Conservation (phyloP, 179 eudicot genomes). For the Silene vulgaris region DNA sequence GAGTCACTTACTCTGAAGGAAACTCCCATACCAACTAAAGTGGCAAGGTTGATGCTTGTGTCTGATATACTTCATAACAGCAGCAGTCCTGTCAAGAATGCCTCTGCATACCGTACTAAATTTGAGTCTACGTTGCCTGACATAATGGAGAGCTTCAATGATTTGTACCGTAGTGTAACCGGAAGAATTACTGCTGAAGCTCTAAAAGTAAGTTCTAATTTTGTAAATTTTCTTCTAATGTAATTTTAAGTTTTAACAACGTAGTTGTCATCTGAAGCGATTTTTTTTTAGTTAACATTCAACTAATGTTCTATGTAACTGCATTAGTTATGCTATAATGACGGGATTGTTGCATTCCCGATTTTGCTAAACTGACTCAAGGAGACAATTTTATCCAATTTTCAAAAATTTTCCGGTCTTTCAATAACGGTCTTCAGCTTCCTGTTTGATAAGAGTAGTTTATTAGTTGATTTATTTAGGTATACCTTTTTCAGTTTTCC, state of each 20-base stretch:
- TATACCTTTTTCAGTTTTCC: neutral
- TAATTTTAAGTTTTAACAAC: neutral
- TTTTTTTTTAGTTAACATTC: neutral
- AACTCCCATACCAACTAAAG: slow-evolving; percentile 99
- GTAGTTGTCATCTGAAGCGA: neutral
- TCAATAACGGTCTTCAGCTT: neutral
- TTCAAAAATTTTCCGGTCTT: neutral
- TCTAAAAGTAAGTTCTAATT: slow-evolving; percentile 56
- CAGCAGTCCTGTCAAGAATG: slow-evolving; percentile 96
- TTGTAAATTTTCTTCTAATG: neutral
- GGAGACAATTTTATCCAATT: neutral
- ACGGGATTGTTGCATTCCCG: neutral
- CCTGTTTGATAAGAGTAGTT: neutral
- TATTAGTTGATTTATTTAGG: neutral
- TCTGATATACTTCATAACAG: slow-evolving; percentile 96
- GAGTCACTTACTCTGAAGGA: slow-evolving; percentile 95
- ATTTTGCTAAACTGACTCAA: neutral
- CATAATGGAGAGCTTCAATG: slow-evolving; percentile 92
- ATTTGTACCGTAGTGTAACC: slow-evolving; percentile 75
- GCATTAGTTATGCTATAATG: neutral
- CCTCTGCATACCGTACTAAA: slow-evolving; percentile 97
- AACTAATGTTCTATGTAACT: neutral
- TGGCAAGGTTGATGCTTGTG: slow-evolving; percentile 97
- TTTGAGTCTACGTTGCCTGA: slow-evolving; percentile 84
- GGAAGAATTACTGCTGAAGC: slow-evolving; percentile 99